Evolutionary conservation across 805 yeast genomes (phyloP), one percentile per base, ranked within the genome.

Genomic region (Zygosaccharomyces bailii): DNA sequence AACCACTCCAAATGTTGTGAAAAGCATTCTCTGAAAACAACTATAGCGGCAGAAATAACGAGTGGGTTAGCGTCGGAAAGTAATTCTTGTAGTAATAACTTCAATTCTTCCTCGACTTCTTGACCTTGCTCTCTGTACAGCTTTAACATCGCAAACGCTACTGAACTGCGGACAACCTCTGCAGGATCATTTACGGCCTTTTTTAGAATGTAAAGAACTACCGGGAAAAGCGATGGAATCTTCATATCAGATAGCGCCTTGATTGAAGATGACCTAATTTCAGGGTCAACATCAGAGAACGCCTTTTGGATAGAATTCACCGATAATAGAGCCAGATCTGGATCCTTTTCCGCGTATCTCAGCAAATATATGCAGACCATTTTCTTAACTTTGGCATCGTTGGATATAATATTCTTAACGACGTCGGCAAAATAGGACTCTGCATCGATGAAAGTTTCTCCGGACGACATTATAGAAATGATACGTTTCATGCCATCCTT

Each of bases 261-360:
- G 34, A 93, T 75, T 0, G 95, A 83, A 44, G 86, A 69, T 2
- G 90, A 76, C 50, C 98, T 71, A 13, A 75, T 70, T 8, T 78
- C 73, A 1, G 95, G 84, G 48, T 75, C 76, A 52, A 79, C 79
- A 54, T 88, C 96, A 7, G 75, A 70, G 21, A 91, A 66, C 1
- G 87, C 74, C 64, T 86, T 88, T 63, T 93, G 99, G 39, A 93
- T 85, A 1, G 97, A 86, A 63, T 93, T 93, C 52, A 93, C 86
- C 1, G 96, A 80, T 36, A 93, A 71, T 16, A 93, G 73, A 2
- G 98, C 93, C n/a, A 86, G 75, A 61, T 90, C 96, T 7, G 93
- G 96, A 53, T 87, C 90, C 44, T 72, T 64, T 50, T 87, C 95
- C 18, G 96, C 93, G 61, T 79, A 88, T 44, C 85, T 73, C 34